Base-by-base conservation (phyloP, 768 basidiomycete species). In the Boletus eberwhitei region DNA sequence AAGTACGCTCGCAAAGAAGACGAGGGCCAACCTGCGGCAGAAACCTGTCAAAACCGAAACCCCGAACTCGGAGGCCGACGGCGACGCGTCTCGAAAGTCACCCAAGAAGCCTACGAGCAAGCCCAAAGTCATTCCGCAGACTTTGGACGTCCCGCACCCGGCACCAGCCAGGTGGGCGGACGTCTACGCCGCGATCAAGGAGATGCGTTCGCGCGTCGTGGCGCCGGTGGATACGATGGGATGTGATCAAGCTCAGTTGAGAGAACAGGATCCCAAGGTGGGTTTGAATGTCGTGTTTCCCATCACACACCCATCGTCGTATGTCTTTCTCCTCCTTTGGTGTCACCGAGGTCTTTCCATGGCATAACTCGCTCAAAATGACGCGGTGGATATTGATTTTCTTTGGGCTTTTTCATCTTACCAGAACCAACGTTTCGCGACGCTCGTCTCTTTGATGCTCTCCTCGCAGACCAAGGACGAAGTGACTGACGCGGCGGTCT, bases 191-290 rank as follows among this genome's bases (percentile, higher is more conserved):
- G 72, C 78, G 1, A 93, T 94, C 43, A 85, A 85, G 63, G 76
- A 77, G 48, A 94, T 94, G 91, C 80, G 91, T 19, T 73, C 83
- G 19, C 75, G 75, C 12, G 80, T 86, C 22, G 73, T 81, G 0
- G 94, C 95, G 0, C 93, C 96, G 0, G 96, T 97, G 1, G 96
- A 98, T 64, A 90, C 87, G 0, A 91, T 94, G 90, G 92, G 93
- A 1, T 92, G 92, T 61, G 84, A 89, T 46, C 79, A 79, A 52
- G 87, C 87, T 0, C 85, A 90, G 55, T 63, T 64, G 47, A 77
- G 79, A 40, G 88, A 89, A 62, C 70, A 63, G 8, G 83, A 88
- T 46, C 86, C 87, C 9, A 85, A 82, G 77, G 90, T 88, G 47
- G 26, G 68, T 40, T 26, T 40, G 8, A 4, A 21, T 16, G 32